A percentile compares a stretch with the other conserved stretches of the same genome.
Conservation (phyloP, 345 rosid species). For the Mangifera indica region DNA sequence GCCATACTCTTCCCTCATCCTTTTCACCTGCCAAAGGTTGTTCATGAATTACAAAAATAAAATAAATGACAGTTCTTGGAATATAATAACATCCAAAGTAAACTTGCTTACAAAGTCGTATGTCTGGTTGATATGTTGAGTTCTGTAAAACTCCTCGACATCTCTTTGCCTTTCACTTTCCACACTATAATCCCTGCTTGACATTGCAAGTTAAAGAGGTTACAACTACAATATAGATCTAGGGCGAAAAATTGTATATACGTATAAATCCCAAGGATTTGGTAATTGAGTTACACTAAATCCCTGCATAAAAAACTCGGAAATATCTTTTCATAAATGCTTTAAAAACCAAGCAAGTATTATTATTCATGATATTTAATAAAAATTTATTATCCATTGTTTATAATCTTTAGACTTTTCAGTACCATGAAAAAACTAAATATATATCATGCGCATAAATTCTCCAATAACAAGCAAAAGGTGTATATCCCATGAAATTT, state of each 20-base stretch:
- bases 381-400: no score
- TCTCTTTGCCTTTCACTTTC: constrained; percentile 65
- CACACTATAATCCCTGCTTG: constrained; percentile 59
- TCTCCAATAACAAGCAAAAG: no score
- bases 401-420: no score
- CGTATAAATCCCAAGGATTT: not conserved
- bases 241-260: not conserved
- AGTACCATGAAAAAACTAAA: no score
- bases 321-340: not conserved
- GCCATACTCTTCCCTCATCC: constrained; percentile 51
- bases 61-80: not conserved
- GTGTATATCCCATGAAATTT: no score
- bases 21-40: constrained; percentile 33
- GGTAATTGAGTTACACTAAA: not conserved
- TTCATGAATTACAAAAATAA: not conserved
- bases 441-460: no score
- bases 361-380: no score
- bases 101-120: constrained; percentile 57
- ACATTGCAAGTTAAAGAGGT: not conserved
- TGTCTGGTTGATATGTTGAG: constrained; percentile 71
- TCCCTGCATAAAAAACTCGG: no score
- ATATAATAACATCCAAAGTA: not conserved
- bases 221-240: not conserved
- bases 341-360: no score
- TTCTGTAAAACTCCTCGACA: constrained; percentile 68